Conservation (phyloP, 2,329 filamentous ascomycete genomes). For the Neofusicoccum sp. region DNA sequence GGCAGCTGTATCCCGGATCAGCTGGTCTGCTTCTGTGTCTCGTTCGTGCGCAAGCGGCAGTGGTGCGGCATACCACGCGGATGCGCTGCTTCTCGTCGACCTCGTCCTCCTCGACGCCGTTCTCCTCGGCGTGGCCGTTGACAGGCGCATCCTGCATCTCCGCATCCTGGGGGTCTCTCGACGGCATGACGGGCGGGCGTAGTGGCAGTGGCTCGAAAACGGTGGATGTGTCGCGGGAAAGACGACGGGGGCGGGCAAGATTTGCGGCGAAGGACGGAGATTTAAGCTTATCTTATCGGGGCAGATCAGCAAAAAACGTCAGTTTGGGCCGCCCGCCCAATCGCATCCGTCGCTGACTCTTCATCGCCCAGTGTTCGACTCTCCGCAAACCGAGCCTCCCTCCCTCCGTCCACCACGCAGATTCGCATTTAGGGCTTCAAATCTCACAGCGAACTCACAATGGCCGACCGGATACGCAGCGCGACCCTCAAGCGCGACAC, state of each 20-base stretch:
- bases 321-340: conserved; percentile 8
- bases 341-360: conserved; percentile 23
- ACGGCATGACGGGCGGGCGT: conserved; percentile 15
- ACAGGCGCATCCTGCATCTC: conserved; percentile 37
- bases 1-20: conserved; percentile 60
- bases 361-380: background rate
- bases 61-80: conserved; percentile 37
- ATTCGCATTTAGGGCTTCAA: too few species aligned
- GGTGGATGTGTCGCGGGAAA: conserved; percentile 19
- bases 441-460: conserved; percentile 7
- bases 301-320: conserved; percentile 15
- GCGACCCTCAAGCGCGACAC: conserved; percentile 82
- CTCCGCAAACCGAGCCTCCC: background rate
- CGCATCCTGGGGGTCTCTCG: conserved; percentile 23
- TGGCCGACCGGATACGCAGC: conserved; percentile 55
- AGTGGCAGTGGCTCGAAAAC: conserved; percentile 10
- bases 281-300: conserved; percentile 22
- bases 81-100: conserved; percentile 45
- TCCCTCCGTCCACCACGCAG: background rate
- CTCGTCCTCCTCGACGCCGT: conserved; percentile 44
- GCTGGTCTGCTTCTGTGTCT: background rate
- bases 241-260: conserved; percentile 19
- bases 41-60: background rate
- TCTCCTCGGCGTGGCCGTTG: conserved; percentile 44
- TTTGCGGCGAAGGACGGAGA: conserved; percentile 21